phyloP scores from a whole-genome alignment of 2,329 filamentous ascomycete species.

The Pseudogymnoascus sp. region DNA sequence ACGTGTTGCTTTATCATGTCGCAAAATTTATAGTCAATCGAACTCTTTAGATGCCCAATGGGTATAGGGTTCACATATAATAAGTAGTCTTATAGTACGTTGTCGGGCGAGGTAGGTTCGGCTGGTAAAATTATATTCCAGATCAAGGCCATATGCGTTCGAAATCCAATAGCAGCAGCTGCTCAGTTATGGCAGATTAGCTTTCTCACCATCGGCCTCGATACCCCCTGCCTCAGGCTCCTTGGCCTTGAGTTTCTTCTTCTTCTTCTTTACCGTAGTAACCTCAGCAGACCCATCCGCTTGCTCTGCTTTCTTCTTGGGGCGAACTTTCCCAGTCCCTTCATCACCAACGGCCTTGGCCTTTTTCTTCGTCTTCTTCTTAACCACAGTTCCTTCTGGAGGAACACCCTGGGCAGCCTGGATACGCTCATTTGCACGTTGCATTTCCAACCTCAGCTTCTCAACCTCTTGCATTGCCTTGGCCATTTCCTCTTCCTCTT shows the following conservation, averaged over 20 bases:
- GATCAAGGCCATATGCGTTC: background rate
- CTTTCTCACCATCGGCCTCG: slow-evolving; percentile 21
- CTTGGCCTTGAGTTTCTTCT: slow-evolving; percentile 23
- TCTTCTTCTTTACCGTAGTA: slow-evolving; percentile 23
- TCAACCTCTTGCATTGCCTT: slow-evolving; percentile 86
- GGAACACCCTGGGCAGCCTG: slow-evolving; percentile 61
- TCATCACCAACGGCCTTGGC: slow-evolving; percentile 26
- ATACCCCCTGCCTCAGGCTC: slow-evolving; percentile 20
- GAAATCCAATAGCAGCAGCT: background rate
- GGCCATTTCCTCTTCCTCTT: slow-evolving; percentile 81
- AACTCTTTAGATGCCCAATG: background rate
- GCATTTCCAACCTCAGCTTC: slow-evolving; percentile 78
- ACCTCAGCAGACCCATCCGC: background rate
- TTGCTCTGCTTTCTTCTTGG: slow-evolving; percentile 9
- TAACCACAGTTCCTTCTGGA: slow-evolving; percentile 54
- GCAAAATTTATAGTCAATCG: background rate
- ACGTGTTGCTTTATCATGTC: background rate
- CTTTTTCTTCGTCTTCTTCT: slow-evolving; percentile 56
- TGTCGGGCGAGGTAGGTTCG: background rate
- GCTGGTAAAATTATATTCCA: background rate
- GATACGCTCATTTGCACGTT: slow-evolving; percentile 67
- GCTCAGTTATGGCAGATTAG: slow-evolving; percentile 5
- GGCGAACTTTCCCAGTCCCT: slow-evolving; percentile 16
- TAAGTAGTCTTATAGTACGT: background rate
- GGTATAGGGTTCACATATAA: background rate